Base-by-base conservation (phyloP, 306 rosid species). In the Senna siamea region DNA sequence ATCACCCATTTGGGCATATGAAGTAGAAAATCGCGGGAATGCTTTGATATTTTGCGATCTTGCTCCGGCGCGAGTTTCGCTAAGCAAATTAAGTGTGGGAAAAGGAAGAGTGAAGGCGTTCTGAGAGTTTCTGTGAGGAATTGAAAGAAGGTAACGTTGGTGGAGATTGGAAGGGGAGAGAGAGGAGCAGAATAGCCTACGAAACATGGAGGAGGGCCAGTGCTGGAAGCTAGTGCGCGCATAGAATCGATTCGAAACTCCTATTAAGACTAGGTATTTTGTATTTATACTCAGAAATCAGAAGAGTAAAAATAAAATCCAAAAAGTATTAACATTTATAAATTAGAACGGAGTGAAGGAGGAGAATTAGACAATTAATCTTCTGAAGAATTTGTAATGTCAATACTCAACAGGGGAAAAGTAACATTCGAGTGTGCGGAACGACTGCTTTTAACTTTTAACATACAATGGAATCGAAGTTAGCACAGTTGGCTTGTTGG, bases 1-100 rank as follows among this genome's bases (percentile, higher is more conserved):
- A 40, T 85, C 88, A 26, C 89, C 82, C 93, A 88, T 90, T 61
- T 56, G 75, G 43, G 91, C 84, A 66, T 47, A 35, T 1, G 74
- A 28, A 63, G 64, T 35, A 43, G 69, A 73, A 26, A 73, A 61
- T 41, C 60, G 51, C 34, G 64, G 70, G 55, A 43, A 13, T 22
- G 32, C 26, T 18, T 34, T 15, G 72, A 48, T 28, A 62, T 54
- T 46, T 26, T 13, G 79, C 58, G 40, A 28, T 17, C 41, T 51
- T 51, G 30, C 18, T 63, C 14, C 8, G 37, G 76, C 19, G 74
- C 70, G 55, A 79, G 41, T 51, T 73, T 56, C 75, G 46, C 71
- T 5, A 6, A 38, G 43, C 5, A 43, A 54, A 7, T n/a, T 37
- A 69, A 66, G 73, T 63, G 68, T 53, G 59, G 82, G 35, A 40